Evolutionary conservation across 2,329 filamentous ascomycete genomes (phyloP).

Genomic region (Cryphonectria radicalis): DNA sequence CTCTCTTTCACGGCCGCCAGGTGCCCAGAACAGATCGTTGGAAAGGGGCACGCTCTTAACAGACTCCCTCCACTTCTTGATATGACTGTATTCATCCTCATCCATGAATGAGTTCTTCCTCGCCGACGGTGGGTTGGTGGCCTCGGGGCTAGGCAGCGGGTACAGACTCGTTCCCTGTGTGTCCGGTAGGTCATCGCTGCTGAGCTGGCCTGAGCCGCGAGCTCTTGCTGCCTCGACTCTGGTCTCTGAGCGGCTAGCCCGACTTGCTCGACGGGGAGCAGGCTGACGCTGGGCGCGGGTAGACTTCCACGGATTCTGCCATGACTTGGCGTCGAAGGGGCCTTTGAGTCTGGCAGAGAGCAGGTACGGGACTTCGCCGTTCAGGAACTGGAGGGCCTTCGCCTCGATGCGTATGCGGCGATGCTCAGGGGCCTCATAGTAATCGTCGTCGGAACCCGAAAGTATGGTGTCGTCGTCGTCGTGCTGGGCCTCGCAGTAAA

Average conservation of each 20-base stretch:
- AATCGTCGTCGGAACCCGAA: conserved; percentile 61
- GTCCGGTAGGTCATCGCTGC: conserved; percentile 13
- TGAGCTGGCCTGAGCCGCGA: conserved; percentile 1
- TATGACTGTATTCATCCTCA: conserved; percentile 22
- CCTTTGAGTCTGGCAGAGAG: conserved; percentile 65
- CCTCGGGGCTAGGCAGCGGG: conserved; percentile 36
- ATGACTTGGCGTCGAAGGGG: conserved; percentile 59
- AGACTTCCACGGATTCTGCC: conserved; percentile 58
- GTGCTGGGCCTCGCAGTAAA: conserved; percentile 53
- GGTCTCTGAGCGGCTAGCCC: conserved; percentile 34
- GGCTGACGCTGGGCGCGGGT: conserved; percentile 29
- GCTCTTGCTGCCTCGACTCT: background rate
- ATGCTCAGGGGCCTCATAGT: conserved; percentile 51
- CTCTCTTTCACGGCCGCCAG: conserved; percentile 9
- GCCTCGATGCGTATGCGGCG: conserved; percentile 61
- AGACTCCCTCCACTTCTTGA: conserved; percentile 28
- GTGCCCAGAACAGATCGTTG: conserved; percentile 28
- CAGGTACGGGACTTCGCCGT: conserved; percentile 59
- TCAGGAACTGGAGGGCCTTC: conserved; percentile 61
- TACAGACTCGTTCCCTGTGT: conserved; percentile 28
- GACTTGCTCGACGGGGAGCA: background rate
- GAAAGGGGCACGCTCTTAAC: conserved; percentile 21
- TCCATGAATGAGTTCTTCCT: conserved; percentile 33
- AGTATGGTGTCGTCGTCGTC: conserved; percentile 55
- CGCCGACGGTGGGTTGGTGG: conserved; percentile 30